Evolutionary conservation across 306 rosid species (phyloP), one percentile per base, ranked within the genome.

Genomic region (Cucumis melo): DNA sequence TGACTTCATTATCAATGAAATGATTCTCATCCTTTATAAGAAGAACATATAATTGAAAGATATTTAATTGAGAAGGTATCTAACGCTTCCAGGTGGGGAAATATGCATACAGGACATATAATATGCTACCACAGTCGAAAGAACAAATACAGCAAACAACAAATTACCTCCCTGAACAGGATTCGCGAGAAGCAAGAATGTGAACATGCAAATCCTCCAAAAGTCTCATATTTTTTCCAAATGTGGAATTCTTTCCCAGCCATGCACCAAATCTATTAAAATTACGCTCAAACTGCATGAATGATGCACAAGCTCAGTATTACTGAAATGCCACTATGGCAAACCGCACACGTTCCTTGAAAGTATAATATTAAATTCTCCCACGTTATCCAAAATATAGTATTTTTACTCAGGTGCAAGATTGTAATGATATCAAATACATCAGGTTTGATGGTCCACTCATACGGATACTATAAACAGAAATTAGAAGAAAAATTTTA

Each of bases 181-280:
- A 86, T 84, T 86, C 95, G 39, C 93, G 93, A 79, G 99, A 92
- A 78, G 96, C 92, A 82, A 94, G 97, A 83, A 94, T 67, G 86
- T 89, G 97, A 71, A 92, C 85, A 63, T 90, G 99, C 73, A 94
- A 78, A 82, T 94, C 99, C 61, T 94, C 99, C 87, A 94, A 74
- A 79, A 94, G 97, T 85, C 97, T 88, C 72, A 66, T 32, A 84
- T 92, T 88, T 86, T 94, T 94, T 17, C 96, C 89, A 72, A 17
- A 80, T 38, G 99, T 90, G 16, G 99, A 94, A 86, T 94, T 94
- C 84, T 92, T 94, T 74, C 99, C 97, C 42, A 94, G 81, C 99
- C 99, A 94, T 21, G 96, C 96, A 50, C 97, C 93, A 84, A 94
- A 94, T 81, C 99, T 90, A 75, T 89, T 94, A 77, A 84, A 94